Conservation (phyloP, 2,329 filamentous ascomycete genomes). For the Furcasterigmium furcatum region DNA sequence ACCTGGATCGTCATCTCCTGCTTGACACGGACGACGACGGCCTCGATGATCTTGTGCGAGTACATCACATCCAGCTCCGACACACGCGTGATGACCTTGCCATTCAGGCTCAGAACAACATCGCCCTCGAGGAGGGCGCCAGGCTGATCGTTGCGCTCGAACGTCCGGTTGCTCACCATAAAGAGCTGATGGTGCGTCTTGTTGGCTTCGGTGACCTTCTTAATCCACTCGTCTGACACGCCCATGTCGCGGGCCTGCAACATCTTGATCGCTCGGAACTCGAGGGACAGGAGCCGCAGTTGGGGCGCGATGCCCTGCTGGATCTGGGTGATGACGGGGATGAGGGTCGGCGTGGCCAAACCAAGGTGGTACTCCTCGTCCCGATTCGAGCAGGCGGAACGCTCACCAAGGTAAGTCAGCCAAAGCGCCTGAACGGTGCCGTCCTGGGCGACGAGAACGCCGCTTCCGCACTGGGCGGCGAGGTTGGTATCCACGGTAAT, state of each 20-base stretch:
- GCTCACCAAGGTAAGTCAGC: constrained; percentile 94
- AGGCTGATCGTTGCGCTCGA: constrained; percentile 49
- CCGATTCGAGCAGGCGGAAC: constrained; percentile 71
- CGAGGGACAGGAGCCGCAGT: constrained; percentile 87
- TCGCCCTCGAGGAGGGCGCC: constrained; percentile 80
- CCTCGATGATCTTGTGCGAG: constrained; percentile 76
- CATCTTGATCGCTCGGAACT: constrained; percentile 95
- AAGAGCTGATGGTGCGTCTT: constrained; percentile 93
- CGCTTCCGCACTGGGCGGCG: constrained; percentile 87
- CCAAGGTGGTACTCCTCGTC: constrained; percentile 97
- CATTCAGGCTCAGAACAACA: constrained; percentile 87
- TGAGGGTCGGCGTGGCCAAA: constrained; percentile 79
- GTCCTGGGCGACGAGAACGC: constrained; percentile 84
- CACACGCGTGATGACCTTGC: constrained; percentile 87
- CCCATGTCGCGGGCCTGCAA: constrained; percentile 96
- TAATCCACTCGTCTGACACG: constrained; percentile 92
- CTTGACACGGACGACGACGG: constrained; percentile 81
- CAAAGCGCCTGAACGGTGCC: constrained; percentile 93
- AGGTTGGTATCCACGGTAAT: constrained; percentile 95
- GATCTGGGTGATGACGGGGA: constrained; percentile 86
- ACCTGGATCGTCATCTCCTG: constrained; percentile 74
- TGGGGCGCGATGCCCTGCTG: constrained; percentile 76
- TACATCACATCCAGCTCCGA: constrained; percentile 97
- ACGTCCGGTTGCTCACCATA: constrained; percentile 91
- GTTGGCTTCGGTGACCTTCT: constrained; percentile 83